phyloP scores from a whole-genome alignment of 2,329 filamentous ascomycete species.

The Zymoseptoria tritici region DNA sequence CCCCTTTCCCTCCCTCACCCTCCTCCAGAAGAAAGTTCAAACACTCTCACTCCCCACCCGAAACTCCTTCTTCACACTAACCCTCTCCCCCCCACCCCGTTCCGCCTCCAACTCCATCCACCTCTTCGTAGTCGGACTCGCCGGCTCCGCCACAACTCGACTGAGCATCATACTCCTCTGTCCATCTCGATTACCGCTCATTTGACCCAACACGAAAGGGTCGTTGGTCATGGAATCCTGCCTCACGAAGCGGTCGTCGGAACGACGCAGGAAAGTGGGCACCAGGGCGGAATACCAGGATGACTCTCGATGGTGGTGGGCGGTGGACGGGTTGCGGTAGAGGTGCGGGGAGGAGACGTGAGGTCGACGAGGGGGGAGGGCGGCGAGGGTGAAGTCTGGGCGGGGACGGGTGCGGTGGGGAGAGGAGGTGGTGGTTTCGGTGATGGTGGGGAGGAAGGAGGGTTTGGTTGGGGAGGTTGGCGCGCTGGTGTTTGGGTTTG shows the following conservation, averaged over 20 bases:
- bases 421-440: not conserved
- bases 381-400: not conserved
- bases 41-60: not conserved
- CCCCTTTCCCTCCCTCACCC: too few species aligned
- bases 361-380: not conserved
- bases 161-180: not conserved
- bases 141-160: not conserved
- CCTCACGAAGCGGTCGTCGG: not conserved
- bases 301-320: not conserved
- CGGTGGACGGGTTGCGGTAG: not conserved
- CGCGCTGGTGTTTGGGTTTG: not conserved
- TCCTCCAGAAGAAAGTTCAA: not conserved
- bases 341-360: not conserved
- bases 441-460: not conserved
- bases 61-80: not conserved
- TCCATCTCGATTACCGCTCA: not conserved
- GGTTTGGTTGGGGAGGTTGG: not conserved
- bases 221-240: not conserved
- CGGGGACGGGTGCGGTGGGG: not conserved
- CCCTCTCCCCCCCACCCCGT: not conserved
- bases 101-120: slow-evolving; percentile 3
- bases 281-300: not conserved
- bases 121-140: slow-evolving; percentile 2
- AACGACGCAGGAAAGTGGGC: not conserved
- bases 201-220: not conserved